Evolutionary conservation across 1,284 basidiomycete genomes (phyloP), one percentile per base, ranked within the genome.

Genomic region (Heterobasidion irregulare): DNA sequence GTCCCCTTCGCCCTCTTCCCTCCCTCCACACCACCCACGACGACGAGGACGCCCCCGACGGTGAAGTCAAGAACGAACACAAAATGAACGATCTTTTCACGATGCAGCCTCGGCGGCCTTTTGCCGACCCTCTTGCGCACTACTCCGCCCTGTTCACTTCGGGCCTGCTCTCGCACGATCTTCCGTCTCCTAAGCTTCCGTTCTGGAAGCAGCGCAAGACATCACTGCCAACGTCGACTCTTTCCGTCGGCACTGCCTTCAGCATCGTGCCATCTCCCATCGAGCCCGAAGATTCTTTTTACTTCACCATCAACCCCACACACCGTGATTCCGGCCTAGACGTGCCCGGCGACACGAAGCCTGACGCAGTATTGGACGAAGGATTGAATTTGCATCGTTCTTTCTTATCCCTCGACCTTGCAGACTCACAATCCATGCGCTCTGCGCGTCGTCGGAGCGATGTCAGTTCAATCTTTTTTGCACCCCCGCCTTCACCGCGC

Each of bases 61-160:
- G 16, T 7, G 43, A 44, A 13, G 43, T 6, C 43, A 7, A 44
- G 13, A 16, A 6, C 43, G 43, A 6, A 13, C 43, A 44, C 44
- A n/a, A 26, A 26, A 26, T 26, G 26, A 5, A 26, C 26, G 26
- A 26, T 26, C 26, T 0, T 5, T 26, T 26, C 26, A 26, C 26
- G 26, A 26, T 26, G 26, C 44, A n/a, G 9, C 44, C 15, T 46
- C 44, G 19, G 13, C 43, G 16, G 13, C 18, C 46, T 32, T 32
- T 41, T 6, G 4, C 18, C 6, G 12, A 10, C 12, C 26, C 16
- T 47, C 47, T 55, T 71, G 56, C 65, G 66, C 66, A 71, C 58
- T 83, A 83, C 62, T 82, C 79, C 1, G 72, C 78, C 34, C 79
- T 83, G 66, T 83, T 83, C 74, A 81, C 76, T 8, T 78, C 78